Evolutionary conservation across 2,329 filamentous ascomycete species (phyloP).

Genomic region (Ceratocystis diversiconidia): DNA sequence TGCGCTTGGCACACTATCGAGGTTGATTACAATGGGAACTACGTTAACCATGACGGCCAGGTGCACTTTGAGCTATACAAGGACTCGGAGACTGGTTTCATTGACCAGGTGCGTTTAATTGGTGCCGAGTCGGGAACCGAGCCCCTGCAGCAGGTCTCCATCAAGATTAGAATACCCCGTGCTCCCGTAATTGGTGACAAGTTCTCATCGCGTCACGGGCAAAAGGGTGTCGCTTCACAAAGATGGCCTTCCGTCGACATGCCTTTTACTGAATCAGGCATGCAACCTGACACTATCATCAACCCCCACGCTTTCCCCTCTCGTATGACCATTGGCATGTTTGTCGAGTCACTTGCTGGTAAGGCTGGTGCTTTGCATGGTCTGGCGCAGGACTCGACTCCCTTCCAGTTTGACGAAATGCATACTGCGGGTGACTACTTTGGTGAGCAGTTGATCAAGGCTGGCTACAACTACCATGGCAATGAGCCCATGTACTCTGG

Average conservation of each 20-base stretch:
- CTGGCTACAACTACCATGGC: constrained; percentile 94
- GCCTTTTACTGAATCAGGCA: constrained; percentile 92
- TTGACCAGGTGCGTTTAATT: constrained; percentile 86
- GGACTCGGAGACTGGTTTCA: constrained; percentile 71
- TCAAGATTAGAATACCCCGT: constrained; percentile 86
- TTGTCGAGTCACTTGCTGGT: constrained; percentile 89
- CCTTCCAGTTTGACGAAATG: constrained; percentile 86
- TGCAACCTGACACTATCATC: constrained; percentile 96
- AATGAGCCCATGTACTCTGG: constrained; percentile 99
- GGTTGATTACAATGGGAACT: constrained; percentile 60
- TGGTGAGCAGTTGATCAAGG: constrained; percentile 84
- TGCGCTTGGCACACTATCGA: constrained; percentile 83
- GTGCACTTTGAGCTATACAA: constrained; percentile 92
- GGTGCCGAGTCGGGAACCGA: constrained; percentile 73
- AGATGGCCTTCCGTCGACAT: constrained; percentile 91
- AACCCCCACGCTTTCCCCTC: constrained; percentile 99
- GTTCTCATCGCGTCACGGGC: constrained; percentile 94
- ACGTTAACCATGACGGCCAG: constrained; percentile 71
- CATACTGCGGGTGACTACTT: constrained; percentile 90
- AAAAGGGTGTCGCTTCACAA: constrained; percentile 93
- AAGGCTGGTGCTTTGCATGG: constrained; percentile 91
- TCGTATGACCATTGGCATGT: constrained; percentile 99
- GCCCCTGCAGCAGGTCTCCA: constrained; percentile 71
- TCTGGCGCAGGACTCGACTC: constrained; percentile 88
- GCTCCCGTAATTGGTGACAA: constrained; percentile 94